Evolutionary conservation across 139 green algal species (phyloP), one percentile per base, ranked within the genome.

Genomic region (Chlorella sp.): DNA sequence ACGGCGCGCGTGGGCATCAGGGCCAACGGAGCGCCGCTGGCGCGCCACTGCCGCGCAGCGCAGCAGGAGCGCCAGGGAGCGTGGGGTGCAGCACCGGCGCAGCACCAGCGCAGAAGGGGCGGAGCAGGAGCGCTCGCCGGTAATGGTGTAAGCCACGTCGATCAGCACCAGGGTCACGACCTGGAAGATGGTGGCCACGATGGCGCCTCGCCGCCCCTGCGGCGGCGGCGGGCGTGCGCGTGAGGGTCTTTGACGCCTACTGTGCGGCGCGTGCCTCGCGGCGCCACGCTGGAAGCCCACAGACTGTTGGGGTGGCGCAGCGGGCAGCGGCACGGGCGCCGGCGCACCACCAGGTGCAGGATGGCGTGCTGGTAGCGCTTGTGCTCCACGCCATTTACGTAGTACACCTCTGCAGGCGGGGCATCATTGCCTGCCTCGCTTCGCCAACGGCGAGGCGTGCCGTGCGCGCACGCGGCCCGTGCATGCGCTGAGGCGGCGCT

Each of bases 151-250:
- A 51, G 73, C 86, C 3, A 90, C 76, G 29, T 48, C 70, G 2
- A 70, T 86, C 0, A 84, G 73, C n/a, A 90, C 60, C 45, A 90
- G 74, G 56, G 84, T 89, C 23, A 75, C 25, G 33, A 87, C 73
- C 74, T 90, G 86, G 2, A 84, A 68, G 29, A 84, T 51, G 21
- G 58, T 65, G 27, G 86, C 51, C 0, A 63, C 71, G n/a, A 74
- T 67, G 31, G 41, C 48, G 29, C 61, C 60, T 29, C 40, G 43
- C 11, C 25, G 25, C 5, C 82, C 82, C 59, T 77, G 29, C 68
- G n/a, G n/a, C n/a, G n/a, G n/a, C n/a, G n/a, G n/a, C n/a, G n/a
- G n/a, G n/a, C n/a, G n/a, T n/a, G n/a, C n/a, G n/a, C n/a, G n/a
- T n/a, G n/a, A n/a, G n/a, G n/a, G n/a, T n/a, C n/a, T n/a, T n/a